Evolutionary conservation across 768 basidiomycete species (phyloP), one percentile per base, ranked within the genome.

Genomic region (Hypholoma fasciculare): DNA sequence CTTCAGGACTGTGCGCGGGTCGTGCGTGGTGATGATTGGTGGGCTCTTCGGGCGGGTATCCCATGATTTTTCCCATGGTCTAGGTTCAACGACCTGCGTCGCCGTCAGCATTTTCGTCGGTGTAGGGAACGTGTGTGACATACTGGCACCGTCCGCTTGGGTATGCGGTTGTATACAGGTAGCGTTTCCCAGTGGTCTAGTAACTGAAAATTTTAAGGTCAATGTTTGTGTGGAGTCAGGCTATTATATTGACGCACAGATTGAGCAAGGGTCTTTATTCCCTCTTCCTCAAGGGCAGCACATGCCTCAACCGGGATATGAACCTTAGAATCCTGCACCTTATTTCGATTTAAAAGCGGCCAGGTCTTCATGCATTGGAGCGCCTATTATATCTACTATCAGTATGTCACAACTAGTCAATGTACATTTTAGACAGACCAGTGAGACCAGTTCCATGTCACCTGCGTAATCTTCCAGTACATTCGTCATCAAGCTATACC

Each of bases 401-500:
- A 37, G 26, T 23, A 12, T 13, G 30, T 52, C 30, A 62, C 20
- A 51, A 36, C 6, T 26, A 27, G 26, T 39, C 40, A 30, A 39
- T 39, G 17, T 13, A 36, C 12, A 37, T 53, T 40, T 42, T 38
- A 53, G 2, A 76, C 90, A 44, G 60, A 95, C 95, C 63, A 88
- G 72, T 12, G 79, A 71, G n/a, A 87, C 72, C 40, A 96, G 76
- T 40, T 95, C 92, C 34, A 76, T 49, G 66, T 98, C 93, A 16
- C 81, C 76, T 11, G 67, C 67, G 62, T 94, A 77, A 66, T 98
- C 94, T 38, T 90, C 84, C 30, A 98, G 74, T 39, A 98, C 80
- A 66, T 90, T 92, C 46, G 85, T 88, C 93, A 98, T 96, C 14
- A 95, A 76, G 72, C 89, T 91, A 70, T 96, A 92, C 2, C 96